phyloP scores from a whole-genome alignment of 768 basidiomycete species.

The Candolleomyces efflorescens region DNA sequence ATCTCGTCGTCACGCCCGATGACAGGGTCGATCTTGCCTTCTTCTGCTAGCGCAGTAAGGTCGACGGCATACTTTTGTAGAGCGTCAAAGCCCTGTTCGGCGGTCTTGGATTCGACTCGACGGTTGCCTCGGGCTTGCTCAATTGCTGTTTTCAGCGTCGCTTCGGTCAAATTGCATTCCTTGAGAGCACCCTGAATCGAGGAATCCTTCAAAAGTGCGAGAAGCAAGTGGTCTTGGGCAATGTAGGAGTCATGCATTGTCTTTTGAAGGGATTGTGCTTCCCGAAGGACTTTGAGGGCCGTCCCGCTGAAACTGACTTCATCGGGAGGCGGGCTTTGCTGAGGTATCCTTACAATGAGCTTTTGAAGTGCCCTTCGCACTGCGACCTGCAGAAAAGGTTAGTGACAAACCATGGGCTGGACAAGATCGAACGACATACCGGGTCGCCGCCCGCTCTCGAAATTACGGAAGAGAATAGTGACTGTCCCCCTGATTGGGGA shows the following conservation, averaged over 20 bases:
- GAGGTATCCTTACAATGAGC: constrained; percentile 73
- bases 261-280: constrained; percentile 74
- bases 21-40: constrained; percentile 94
- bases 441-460: constrained; percentile 84
- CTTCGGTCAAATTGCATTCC: constrained; percentile 69
- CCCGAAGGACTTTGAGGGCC: constrained; percentile 59
- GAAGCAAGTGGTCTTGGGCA: constrained; percentile 88
- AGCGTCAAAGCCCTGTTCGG: constrained; percentile 93
- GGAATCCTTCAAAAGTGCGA: constrained; percentile 76
- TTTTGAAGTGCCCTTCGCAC: constrained; percentile 74
- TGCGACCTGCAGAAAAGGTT: constrained; percentile 30
- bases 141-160: constrained; percentile 69
- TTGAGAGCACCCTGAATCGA: constrained; percentile 67
- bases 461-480: constrained; percentile 75
- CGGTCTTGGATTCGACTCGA: constrained; percentile 78
- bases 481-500: constrained; percentile 29
- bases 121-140: constrained; percentile 80
- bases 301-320: constrained; percentile 62
- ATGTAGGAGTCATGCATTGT: constrained; percentile 89
- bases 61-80: constrained; percentile 86
- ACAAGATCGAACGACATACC: constrained; percentile 36
- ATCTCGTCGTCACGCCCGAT: constrained; percentile 94
- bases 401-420: constrained; percentile 2
- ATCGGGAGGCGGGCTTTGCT: constrained; percentile 83
- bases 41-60: constrained; percentile 81